Evolutionary conservation across 768 basidiomycete species (phyloP), one percentile per base, ranked within the genome.

Genomic region (Hypsizygus marmoreus): DNA sequence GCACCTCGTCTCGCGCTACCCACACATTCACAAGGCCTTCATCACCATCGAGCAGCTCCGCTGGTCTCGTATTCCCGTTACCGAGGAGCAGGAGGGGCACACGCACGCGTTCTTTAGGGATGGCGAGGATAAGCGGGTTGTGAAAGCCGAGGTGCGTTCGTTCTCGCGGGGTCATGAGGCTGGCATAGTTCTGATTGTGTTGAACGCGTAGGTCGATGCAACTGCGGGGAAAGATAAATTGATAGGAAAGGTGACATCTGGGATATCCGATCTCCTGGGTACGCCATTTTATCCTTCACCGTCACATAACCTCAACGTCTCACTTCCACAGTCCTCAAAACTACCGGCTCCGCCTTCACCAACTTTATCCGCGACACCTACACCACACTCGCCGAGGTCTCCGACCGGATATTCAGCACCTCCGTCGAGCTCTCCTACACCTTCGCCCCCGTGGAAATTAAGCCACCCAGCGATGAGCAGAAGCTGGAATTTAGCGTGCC

Each of bases 351-450:
- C 0, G 80, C 86, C 0, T 97, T 98, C 62, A 76, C 84, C 44
- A 74, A 78, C 20, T 97, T 94, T 66, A 63, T 88, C 38, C 77
- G 80, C 3, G 93, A 95, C 65, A 89, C 93, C 58, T 91, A 83
- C 67, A 94, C 94, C n/a, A 94, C 91, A 1, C 79, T 95, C 16
- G 71, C 64, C 11, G 84, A 88, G 52, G 94, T 95, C 34, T 66
- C 84, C 55, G 95, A 98, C 53, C 80, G 95, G 6, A 86, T 97
- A 57, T 86, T 98, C 69, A 90, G 88, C 13, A 97, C 95, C 2
- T 80, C 89, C 4, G 72, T 98, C 45, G 88, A 95, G 51, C 72
- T 92, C 19, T 63, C 68, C 1, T 95, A 93, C 65, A 77, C 69
- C 2, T 89, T 91, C 61, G 41, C 65, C 1, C 69, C 75, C 0